A percentile compares a stretch with the other conserved stretches of the same genome.
phyloP scores from a whole-genome alignment of 345 rosid species.

The Balakata baccata region DNA sequence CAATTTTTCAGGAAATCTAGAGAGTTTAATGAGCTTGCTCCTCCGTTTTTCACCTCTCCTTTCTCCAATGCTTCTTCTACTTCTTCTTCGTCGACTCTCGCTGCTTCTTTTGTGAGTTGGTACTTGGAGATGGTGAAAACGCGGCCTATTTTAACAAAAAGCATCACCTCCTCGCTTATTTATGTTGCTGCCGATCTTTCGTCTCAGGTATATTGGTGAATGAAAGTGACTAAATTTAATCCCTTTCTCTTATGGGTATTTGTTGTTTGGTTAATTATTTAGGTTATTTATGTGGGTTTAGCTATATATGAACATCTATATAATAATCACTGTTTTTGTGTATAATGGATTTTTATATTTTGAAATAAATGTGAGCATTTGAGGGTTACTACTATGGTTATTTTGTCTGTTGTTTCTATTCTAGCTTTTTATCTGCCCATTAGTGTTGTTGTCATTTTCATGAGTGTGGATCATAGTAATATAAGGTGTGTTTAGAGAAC shows the following conservation, averaged over 20 bases:
- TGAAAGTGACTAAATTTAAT: not conserved
- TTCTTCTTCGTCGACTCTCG: conserved; percentile 21
- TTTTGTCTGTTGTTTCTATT: not conserved
- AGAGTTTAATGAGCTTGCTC: conserved; percentile 25
- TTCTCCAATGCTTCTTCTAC: conserved; percentile 34
- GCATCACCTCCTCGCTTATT: conserved; percentile 59
- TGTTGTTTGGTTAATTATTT: not conserved
- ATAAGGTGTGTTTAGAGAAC: not conserved
- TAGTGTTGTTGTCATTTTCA: no score
- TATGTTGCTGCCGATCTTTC: conserved; percentile 86
- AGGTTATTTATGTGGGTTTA: not conserved
- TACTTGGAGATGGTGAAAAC: conserved; percentile 81
- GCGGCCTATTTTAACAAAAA: conserved; percentile 74
- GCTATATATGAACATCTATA: no score
- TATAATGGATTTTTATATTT: no score
- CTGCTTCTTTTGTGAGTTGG: conserved; percentile 55
- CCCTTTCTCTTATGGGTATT: not conserved
- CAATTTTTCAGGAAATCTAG: conserved; percentile 31
- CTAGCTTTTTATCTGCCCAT: not conserved
- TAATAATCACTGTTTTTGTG: no score
- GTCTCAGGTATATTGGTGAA: conserved; percentile 57
- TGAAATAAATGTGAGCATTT: not conserved
- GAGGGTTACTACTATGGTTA: not conserved
- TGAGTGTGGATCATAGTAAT: no score
- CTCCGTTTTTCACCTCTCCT: conserved; percentile 27